Evolutionary conservation across 2,329 filamentous ascomycete genomes (phyloP).

Genomic region (Xylaria sp.): DNA sequence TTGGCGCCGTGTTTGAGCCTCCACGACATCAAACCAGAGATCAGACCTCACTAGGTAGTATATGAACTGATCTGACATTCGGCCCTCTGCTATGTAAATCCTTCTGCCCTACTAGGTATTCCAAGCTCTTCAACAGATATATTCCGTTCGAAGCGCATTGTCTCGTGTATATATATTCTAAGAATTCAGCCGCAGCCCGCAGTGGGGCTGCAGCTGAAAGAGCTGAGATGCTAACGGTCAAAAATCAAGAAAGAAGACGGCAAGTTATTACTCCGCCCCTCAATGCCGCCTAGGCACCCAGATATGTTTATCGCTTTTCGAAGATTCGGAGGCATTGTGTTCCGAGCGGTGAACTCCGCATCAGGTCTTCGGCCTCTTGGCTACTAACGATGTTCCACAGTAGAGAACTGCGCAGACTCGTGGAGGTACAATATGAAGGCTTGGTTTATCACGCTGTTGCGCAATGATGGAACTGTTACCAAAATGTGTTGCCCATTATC

Average conservation of each 20-base stretch:
- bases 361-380: neutral
- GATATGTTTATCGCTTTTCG: neutral
- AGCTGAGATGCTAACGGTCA: neutral
- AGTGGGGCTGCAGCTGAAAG: slow-evolving; percentile 24
- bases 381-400: neutral
- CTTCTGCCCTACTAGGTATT: too few relatives aligned
- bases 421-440: too few relatives aligned
- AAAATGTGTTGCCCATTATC: too few relatives aligned
- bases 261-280: neutral
- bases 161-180: neutral
- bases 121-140: too few relatives aligned
- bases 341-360: neutral
- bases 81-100: too few relatives aligned
- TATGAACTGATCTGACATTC: too few relatives aligned
- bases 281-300: too few relatives aligned
- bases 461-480: too few relatives aligned
- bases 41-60: neutral
- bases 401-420: neutral
- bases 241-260: slow-evolving; percentile 6
- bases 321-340: neutral
- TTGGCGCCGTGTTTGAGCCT: neutral
- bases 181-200: slow-evolving; percentile 21
- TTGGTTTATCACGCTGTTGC: too few relatives aligned
- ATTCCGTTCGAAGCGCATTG: too few relatives aligned
- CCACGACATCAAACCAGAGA: neutral